These are phyloP conservation scores for Passalora sequoiae DNA, from an alignment of 2,329 filamentous ascomycete genomes.

Conservation along the genomic window DNA sequence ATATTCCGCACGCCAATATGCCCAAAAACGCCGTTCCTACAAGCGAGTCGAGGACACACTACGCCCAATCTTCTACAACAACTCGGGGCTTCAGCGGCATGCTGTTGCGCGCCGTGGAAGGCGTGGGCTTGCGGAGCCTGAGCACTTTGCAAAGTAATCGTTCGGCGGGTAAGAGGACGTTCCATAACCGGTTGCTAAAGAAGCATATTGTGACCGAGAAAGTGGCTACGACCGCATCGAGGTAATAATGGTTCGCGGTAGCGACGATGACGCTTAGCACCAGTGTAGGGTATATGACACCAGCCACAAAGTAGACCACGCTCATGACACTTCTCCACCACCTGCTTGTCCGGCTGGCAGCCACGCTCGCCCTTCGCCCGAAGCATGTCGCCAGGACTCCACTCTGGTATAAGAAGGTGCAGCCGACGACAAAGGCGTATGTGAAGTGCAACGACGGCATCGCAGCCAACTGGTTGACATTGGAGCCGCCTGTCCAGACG, in stretches of 20 bases:
- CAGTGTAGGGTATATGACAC: constrained; percentile 42
- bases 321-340: constrained; percentile 9
- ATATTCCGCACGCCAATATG: background rate
- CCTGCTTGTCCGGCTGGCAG: constrained; percentile 1
- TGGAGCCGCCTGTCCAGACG: constrained; percentile 44
- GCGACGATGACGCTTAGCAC: constrained; percentile 52
- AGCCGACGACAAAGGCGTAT: constrained; percentile 49
- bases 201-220: constrained; percentile 47
- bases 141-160: constrained; percentile 47
- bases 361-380: constrained; percentile 34
- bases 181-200: constrained; percentile 47
- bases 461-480: constrained; percentile 44
- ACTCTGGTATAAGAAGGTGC: constrained; percentile 51
- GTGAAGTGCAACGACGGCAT: constrained; percentile 53
- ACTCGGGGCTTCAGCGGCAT: constrained; percentile 11
- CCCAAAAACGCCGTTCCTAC: background rate
- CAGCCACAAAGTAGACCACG: constrained; percentile 38
- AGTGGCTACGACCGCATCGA: constrained; percentile 50
- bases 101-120: constrained; percentile 39
- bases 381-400: constrained; percentile 38
- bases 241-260: constrained; percentile 59
- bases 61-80: constrained; percentile 12
- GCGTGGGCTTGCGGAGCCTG: constrained; percentile 50
- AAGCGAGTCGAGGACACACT: background rate
- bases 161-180: constrained; percentile 49